Conservation (phyloP, 2,329 filamentous ascomycete genomes). For the Aureobasidium sp. region DNA sequence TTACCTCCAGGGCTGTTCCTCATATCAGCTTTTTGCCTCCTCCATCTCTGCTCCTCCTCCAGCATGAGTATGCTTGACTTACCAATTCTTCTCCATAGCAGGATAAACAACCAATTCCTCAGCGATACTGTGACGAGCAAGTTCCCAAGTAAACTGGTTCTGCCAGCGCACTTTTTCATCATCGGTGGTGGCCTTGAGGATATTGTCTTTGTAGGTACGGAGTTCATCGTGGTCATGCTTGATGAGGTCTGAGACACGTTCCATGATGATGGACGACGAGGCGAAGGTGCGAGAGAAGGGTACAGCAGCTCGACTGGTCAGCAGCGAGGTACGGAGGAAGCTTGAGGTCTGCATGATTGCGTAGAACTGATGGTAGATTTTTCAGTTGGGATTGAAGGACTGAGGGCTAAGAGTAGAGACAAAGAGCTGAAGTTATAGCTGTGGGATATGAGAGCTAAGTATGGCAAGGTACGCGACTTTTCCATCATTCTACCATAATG, state of each 20-base stretch:
- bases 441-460: too few relatives aligned
- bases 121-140: slow-evolving; percentile 42
- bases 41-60: too few relatives aligned
- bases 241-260: slow-evolving; percentile 27
- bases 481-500: not conserved
- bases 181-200: slow-evolving; percentile 31
- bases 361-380: too few relatives aligned
- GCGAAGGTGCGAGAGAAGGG: not conserved
- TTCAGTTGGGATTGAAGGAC: not conserved
- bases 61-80: too few relatives aligned
- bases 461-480: not conserved
- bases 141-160: slow-evolving; percentile 45
- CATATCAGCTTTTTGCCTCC: too few relatives aligned
- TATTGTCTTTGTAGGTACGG: slow-evolving; percentile 34
- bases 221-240: slow-evolving; percentile 34
- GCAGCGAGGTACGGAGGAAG: not conserved
- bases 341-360: slow-evolving; percentile 1
- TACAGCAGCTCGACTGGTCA: not conserved
- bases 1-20: slow-evolving; percentile 23
- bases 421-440: not conserved
- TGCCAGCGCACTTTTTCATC: slow-evolving; percentile 37
- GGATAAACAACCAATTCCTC: slow-evolving; percentile 38
- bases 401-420: too few relatives aligned
- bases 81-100: slow-evolving; percentile 25
- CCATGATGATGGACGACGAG: not conserved